Conservation (phyloP, 805 yeast genomes). For the Metschnikowia proteae region DNA sequence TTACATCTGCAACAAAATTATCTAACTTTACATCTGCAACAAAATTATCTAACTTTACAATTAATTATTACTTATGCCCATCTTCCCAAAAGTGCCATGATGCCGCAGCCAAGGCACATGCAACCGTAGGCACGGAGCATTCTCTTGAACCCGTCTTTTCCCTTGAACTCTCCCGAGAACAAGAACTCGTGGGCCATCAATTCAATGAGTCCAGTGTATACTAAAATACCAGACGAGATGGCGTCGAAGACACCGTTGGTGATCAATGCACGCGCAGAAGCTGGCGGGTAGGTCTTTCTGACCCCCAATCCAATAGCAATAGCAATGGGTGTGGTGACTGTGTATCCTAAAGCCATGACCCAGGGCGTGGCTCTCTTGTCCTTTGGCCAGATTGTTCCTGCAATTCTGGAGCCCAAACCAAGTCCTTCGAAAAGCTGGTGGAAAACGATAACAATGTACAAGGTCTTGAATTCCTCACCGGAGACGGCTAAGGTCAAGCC, state of each 20-base stretch:
- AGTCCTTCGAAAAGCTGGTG: conserved; percentile 86
- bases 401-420: conserved; percentile 77
- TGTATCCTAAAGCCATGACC: conserved; percentile 29
- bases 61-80: conserved; percentile 27
- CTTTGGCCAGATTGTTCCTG: conserved; percentile 54
- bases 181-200: conserved; percentile 40
- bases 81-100: conserved; percentile 33
- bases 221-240: conserved; percentile 33
- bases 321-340: conserved; percentile 32
- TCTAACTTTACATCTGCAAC: no score
- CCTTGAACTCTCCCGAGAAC: conserved; percentile 28
- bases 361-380: conserved; percentile 47
- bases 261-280: conserved; percentile 30
- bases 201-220: conserved; percentile 36
- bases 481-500: conserved; percentile 77
- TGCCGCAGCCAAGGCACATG: conserved; percentile 26
- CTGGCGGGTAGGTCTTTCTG: conserved; percentile 30
- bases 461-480: conserved; percentile 68
- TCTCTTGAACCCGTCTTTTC: conserved; percentile 17
- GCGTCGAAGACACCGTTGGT: conserved; percentile 34
- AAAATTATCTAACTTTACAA: background rate
- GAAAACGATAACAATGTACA: conserved; percentile 66
- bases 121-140: conserved; percentile 24
- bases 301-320: conserved; percentile 38
- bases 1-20: no score